phyloP scores from a whole-genome alignment of 768 basidiomycete species.

The Kwoniella newhampshirensis region DNA sequence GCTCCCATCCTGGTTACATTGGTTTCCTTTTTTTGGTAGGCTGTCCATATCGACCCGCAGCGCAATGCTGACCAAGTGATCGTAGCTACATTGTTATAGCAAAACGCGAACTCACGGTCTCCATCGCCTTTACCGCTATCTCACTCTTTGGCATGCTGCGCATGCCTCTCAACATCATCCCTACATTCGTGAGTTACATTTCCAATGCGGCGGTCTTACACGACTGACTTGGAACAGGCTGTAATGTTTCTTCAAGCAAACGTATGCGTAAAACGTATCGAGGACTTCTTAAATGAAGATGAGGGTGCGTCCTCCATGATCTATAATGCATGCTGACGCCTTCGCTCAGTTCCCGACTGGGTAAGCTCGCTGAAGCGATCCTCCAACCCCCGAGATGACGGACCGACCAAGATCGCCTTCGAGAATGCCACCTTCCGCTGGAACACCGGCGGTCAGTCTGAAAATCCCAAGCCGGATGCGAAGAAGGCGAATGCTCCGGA shows the following conservation, averaged over 20 bases:
- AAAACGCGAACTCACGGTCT: conserved; percentile 71
- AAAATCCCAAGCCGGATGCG: conserved; percentile 34
- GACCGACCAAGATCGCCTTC: conserved; percentile 58
- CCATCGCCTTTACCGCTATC: conserved; percentile 83
- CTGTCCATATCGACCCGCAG: background rate
- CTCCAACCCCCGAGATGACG: conserved; percentile 45
- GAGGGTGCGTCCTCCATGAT: conserved; percentile 53
- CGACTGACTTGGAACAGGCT: conserved; percentile 17
- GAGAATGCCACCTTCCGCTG: conserved; percentile 64
- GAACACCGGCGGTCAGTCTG: conserved; percentile 59
- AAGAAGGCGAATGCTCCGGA: conserved; percentile 22
- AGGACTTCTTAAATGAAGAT: conserved; percentile 67
- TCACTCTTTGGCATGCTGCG: conserved; percentile 79
- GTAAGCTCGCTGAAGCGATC: conserved; percentile 64
- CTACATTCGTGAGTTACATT: conserved; percentile 55
- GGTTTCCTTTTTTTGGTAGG: conserved; percentile 65
- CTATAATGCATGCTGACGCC: background rate
- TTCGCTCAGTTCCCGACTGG: conserved; percentile 60
- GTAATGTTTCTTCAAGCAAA: conserved; percentile 71
- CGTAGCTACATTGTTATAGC: conserved; percentile 74
- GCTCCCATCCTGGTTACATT: conserved; percentile 80
- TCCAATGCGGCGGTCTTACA: background rate
- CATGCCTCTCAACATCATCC: conserved; percentile 73
- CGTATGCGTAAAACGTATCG: conserved; percentile 68
- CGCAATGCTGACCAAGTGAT: conserved; percentile 16